Evolutionary conservation across 2,329 filamentous ascomycete genomes (phyloP).

Genomic region (Aureobasidium sp.): DNA sequence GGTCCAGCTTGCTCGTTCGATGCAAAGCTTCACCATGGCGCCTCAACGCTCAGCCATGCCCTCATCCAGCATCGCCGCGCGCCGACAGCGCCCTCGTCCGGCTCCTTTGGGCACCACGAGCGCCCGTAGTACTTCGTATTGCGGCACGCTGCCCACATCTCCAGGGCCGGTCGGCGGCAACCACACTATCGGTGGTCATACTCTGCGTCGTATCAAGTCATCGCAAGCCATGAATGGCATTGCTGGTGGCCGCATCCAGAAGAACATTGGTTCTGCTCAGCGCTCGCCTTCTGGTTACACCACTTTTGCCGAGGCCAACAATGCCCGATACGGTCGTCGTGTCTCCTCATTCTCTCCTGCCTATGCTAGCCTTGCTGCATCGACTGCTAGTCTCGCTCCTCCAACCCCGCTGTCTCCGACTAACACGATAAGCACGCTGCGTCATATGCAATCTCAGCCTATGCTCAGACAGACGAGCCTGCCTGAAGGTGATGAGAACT

Average conservation of each 20-base stretch:
- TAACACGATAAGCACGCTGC: conserved; percentile 18
- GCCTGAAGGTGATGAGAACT: conserved; percentile 28
- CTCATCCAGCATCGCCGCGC: conserved; percentile 33
- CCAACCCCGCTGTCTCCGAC: conserved; percentile 42
- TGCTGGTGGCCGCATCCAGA: conserved; percentile 38
- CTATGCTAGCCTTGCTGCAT: conserved; percentile 21
- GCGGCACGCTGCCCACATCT: conserved; percentile 32
- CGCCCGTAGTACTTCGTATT: conserved; percentile 36
- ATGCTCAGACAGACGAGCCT: conserved; percentile 31
- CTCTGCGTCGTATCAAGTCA: conserved; percentile 41
- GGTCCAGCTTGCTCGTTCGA: conserved; percentile 27
- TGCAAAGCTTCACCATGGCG: conserved; percentile 28
- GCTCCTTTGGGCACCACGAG: conserved; percentile 33
- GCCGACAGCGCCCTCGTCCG: conserved; percentile 33
- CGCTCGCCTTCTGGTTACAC: conserved; percentile 39
- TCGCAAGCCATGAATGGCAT: conserved; percentile 37
- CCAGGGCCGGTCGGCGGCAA: conserved; percentile 38
- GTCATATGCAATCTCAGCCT: conserved; percentile 19
- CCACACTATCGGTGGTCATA: conserved; percentile 24
- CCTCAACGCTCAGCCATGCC: conserved; percentile 23
- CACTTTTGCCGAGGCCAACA: conserved; percentile 39
- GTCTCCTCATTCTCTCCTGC: conserved; percentile 30
- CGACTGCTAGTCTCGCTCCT: conserved; percentile 35
- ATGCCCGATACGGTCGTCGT: conserved; percentile 37
- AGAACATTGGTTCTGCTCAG: conserved; percentile 38